A percentile compares a stretch with the other conserved stretches of the same genome.
These are phyloP conservation scores for Cyclotella sp. DNA, from an alignment of 108 stramenopile species.

Conservation along the genomic window DNA sequence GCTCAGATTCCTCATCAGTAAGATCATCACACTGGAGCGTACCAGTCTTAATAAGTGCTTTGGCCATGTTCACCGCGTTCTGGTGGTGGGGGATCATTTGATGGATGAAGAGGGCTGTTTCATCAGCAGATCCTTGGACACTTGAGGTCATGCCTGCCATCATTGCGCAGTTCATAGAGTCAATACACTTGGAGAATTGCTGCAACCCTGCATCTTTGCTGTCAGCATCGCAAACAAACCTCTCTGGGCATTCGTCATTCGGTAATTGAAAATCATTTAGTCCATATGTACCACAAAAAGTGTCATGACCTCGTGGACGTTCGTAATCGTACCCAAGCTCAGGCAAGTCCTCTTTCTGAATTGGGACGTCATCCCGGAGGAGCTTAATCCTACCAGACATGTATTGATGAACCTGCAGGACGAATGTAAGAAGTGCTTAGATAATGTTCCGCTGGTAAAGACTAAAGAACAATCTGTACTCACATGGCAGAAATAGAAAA, in stretches of 20 bases:
- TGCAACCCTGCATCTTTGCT: conserved; percentile 3
- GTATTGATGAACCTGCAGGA: conserved; percentile 55
- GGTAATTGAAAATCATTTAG: conserved; percentile 61
- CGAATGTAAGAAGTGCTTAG: background rate
- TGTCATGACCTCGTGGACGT: conserved; percentile 56
- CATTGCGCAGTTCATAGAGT: conserved; percentile 82
- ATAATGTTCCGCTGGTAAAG: background rate
- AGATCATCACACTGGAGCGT: conserved; percentile 56
- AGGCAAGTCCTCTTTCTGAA: conserved; percentile 46
- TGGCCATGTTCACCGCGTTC: conserved; percentile 95
- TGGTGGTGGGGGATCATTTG: conserved; percentile 96
- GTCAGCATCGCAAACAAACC: conserved; percentile 60
- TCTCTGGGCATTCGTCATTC: conserved; percentile 58
- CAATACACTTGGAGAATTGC: conserved; percentile 59
- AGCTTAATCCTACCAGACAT: conserved; percentile 84
- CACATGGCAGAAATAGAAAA: conserved; percentile 93
- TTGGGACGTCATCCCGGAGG: conserved; percentile 55
- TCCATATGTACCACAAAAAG: conserved; percentile 77
- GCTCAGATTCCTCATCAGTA: conserved; percentile 48
- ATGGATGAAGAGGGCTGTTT: conserved; percentile 67
- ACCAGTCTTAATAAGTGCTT: conserved; percentile 64
- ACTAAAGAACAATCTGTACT: background rate
- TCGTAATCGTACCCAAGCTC: conserved; percentile 69
- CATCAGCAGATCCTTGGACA: conserved; percentile 16
- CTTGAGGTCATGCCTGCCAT: conserved; percentile 68